Percentiles rank a stretch among this genome's conserved stretches.
Evolutionary conservation across 257 asterid species (phyloP).

Genomic region (Euphrasia confusa): DNA sequence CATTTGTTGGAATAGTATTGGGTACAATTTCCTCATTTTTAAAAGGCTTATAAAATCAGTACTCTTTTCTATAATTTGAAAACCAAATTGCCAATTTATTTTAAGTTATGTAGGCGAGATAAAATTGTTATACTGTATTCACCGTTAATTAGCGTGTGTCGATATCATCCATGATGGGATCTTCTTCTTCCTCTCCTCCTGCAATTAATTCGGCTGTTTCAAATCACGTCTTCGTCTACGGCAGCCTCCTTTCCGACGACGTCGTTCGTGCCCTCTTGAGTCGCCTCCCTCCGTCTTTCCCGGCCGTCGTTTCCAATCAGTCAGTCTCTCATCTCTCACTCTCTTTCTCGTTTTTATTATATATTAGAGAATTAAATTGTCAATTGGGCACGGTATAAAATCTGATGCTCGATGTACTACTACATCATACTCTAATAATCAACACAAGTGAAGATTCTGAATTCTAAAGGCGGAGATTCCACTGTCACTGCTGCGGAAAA

Average conservation of each 20-base stretch:
- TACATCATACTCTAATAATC: background rate
- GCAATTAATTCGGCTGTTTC: slow-evolving; percentile 10
- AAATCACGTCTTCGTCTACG: slow-evolving; percentile 75
- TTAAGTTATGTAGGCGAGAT: too few relatives aligned
- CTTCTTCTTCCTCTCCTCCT: background rate
- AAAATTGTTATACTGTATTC: too few relatives aligned
- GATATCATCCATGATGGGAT: background rate
- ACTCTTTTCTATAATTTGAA: too few relatives aligned
- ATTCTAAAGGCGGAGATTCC: too few relatives aligned
- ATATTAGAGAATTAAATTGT: background rate
- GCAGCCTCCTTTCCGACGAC: slow-evolving; percentile 90
- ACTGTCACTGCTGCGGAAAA: too few relatives aligned
- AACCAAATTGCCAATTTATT: too few relatives aligned
- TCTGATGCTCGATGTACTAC: background rate
- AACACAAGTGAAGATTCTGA: too few relatives aligned
- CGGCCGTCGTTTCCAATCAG: slow-evolving; percentile 22
- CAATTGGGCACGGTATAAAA: background rate
- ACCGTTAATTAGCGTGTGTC: too few relatives aligned
- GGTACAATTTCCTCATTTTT: too few relatives aligned
- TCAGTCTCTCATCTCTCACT: slow-evolving; percentile 32
- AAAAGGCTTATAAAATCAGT: too few relatives aligned
- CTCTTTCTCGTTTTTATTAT: slow-evolving; percentile 16
- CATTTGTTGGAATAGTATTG: too few relatives aligned
- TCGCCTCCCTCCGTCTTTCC: slow-evolving; percentile 29
- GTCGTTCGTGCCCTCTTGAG: slow-evolving; percentile 68